Percentiles rank a stretch among this genome's conserved stretches.
These are phyloP conservation scores for Sugiyamaella boreocaroliniensis DNA, from an alignment of 805 yeast species.

Conservation along the genomic window DNA sequence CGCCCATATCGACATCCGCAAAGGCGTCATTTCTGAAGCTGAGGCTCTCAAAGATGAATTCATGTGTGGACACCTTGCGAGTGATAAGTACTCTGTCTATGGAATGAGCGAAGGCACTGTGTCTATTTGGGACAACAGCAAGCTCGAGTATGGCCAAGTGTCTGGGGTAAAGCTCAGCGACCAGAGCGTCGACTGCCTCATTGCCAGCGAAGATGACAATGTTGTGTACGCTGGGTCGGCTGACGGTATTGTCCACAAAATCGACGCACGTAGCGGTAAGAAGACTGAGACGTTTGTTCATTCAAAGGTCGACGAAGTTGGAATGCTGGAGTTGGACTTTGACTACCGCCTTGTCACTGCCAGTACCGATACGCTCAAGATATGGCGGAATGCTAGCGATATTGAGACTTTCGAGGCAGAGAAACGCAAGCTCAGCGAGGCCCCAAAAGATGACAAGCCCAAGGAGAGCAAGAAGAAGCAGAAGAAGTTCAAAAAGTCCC, in stretches of 20 bases:
- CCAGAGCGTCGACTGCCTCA: slow-evolving; percentile 20
- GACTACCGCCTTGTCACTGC: slow-evolving; percentile 75
- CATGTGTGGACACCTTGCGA: slow-evolving; percentile 61
- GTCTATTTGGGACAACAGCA: slow-evolving; percentile 75
- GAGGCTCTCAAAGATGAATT: slow-evolving; percentile 94
- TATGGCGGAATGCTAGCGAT: slow-evolving; percentile 49
- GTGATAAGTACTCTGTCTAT: slow-evolving; percentile 60
- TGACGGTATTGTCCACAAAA: slow-evolving; percentile 49
- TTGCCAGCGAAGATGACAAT: slow-evolving; percentile 20
- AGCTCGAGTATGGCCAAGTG: slow-evolving; percentile 57
- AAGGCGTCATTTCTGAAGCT: slow-evolving; percentile 55
- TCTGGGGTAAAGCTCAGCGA: slow-evolving; percentile 59
- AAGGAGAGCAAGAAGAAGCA: slow-evolving; percentile 12
- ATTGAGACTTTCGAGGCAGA: slow-evolving; percentile 11
- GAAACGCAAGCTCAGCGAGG: slow-evolving; percentile 13
- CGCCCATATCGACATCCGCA: slow-evolving; percentile 70
- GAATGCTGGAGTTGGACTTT: slow-evolving; percentile 67
- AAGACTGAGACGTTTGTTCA: slow-evolving; percentile 28
- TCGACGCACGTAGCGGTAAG: slow-evolving; percentile 58
- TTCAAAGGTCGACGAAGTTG: slow-evolving; percentile 48
- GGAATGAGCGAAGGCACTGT: slow-evolving; percentile 90
- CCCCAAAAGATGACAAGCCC: slow-evolving; percentile 12
- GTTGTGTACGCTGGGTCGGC: slow-evolving; percentile 22
- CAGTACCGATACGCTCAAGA: slow-evolving; percentile 72
- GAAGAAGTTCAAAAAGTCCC: slow-evolving; percentile 6